Percentiles rank a stretch among this genome's conserved stretches.
Conservation (phyloP, 1,284 basidiomycete genomes). For the Pseudozyma sp. region DNA sequence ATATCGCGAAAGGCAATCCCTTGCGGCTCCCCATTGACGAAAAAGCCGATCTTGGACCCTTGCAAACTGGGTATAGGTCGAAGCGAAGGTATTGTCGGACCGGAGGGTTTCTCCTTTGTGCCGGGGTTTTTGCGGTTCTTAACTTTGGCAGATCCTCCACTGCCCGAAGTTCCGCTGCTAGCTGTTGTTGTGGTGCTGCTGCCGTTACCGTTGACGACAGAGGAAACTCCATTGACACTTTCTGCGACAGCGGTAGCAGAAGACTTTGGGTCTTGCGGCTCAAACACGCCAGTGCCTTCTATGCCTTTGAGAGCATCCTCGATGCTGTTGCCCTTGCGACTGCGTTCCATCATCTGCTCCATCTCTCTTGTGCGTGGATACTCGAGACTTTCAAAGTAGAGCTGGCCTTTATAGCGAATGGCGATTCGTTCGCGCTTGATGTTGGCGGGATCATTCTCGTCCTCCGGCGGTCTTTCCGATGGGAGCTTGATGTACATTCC, state of each 20-base stretch:
- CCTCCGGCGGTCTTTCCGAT: constrained; percentile 37
- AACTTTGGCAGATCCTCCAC: constrained; percentile 36
- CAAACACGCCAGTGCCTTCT: constrained; percentile 37
- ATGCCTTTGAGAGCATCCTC: constrained; percentile 39
- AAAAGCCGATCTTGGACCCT: constrained; percentile 86
- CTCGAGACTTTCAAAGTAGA: constrained; percentile 94
- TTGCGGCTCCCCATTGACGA: constrained; percentile 88
- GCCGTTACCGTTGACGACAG: constrained; percentile 4
- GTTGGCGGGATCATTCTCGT: constrained; percentile 48
- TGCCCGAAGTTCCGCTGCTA: constrained; percentile 4
- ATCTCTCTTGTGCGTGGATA: constrained; percentile 94
- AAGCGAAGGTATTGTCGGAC: constrained; percentile 67
- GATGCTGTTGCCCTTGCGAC: constrained; percentile 56
- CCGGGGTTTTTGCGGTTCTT: constrained; percentile 46
- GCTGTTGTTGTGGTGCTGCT: neutral
- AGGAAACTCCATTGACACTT: constrained; percentile 7
- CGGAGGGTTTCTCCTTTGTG: constrained; percentile 40
- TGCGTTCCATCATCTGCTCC: constrained; percentile 73
- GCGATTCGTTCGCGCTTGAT: constrained; percentile 71
- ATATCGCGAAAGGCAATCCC: constrained; percentile 87
- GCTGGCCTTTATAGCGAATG: constrained; percentile 94
- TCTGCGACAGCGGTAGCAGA: neutral
- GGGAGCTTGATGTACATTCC: constrained; percentile 94
- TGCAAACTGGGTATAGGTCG: constrained; percentile 79
- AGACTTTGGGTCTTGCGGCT: constrained; percentile 5